Conservation (phyloP, 176 grass and related monocot species). For the Puya raimondii region DNA sequence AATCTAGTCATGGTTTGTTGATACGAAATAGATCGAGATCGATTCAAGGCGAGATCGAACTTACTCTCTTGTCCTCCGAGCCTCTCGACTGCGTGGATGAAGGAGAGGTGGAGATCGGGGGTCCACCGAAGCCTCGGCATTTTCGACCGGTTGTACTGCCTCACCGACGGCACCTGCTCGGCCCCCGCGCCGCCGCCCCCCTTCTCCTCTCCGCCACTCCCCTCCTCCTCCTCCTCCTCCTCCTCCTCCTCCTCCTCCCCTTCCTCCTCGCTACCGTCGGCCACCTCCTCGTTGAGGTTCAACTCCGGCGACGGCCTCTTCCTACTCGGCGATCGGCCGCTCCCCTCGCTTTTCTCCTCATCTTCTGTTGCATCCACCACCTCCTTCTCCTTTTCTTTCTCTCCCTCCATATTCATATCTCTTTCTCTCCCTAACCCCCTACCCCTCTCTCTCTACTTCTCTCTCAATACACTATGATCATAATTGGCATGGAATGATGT, state of each 20-base stretch:
- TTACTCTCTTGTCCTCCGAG: slow-evolving; percentile 96
- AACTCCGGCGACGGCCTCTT: slow-evolving; percentile 18
- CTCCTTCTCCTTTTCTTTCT: slow-evolving; percentile 35
- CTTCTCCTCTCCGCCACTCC: slow-evolving; percentile 22
- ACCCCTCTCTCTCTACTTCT: slow-evolving; percentile 17
- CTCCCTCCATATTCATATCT: slow-evolving; percentile 15
- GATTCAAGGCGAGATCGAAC: slow-evolving; percentile 10
- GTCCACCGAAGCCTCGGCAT: slow-evolving; percentile 84
- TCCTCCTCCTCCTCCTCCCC: not conserved
- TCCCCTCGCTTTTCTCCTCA: slow-evolving; percentile 20
- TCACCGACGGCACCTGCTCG: slow-evolving; percentile 39
- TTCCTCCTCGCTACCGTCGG: slow-evolving; percentile 24
- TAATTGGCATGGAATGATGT: not conserved
- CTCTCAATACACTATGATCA: slow-evolving; percentile 19
- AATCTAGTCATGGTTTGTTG: slow-evolving; percentile 6
- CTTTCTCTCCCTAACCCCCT: not conserved
- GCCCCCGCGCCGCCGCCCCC: slow-evolving; percentile 42
- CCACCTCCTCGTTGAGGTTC: slow-evolving; percentile 60
- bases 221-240: slow-evolving; percentile 15
- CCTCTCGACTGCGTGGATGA: slow-evolving; percentile 77
- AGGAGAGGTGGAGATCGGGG: slow-evolving; percentile 83
- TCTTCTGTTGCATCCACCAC: slow-evolving; percentile 36
- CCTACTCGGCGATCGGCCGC: not conserved
- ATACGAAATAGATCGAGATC: not conserved
- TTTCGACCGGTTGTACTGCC: slow-evolving; percentile 89